Evolutionary conservation across 108 stramenopile genomes (phyloP), one percentile per base, ranked within the genome.

Genomic region (Stephanodiscus triporus): DNA sequence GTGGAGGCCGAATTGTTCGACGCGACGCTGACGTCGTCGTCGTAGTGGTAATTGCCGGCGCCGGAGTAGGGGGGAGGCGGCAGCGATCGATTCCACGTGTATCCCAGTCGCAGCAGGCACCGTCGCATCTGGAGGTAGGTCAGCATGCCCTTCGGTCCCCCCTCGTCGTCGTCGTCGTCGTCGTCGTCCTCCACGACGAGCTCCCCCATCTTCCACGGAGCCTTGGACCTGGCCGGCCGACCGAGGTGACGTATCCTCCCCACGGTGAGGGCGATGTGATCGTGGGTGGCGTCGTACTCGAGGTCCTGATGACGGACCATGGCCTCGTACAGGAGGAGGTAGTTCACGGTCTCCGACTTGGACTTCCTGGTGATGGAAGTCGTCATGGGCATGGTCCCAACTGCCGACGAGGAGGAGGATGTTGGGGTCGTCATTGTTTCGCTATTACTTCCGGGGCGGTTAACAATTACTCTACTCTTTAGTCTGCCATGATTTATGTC

Each of bases 291-390:
- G 23, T 72, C 70, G 66, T 70, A 78, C 61, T 78, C 77, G 13
- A 67, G 55, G 37, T 78, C 77, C 61, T 78, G 77, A 19, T 78
- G 77, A 2, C 77, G 70, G 7, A 78, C 77, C 77, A 78, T 78
- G 49, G 70, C 70, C 47, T 78, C 70, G 42, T 78, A 78, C 37
- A 72, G 66, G 49, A 78, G 70, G 26, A 78, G 70, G 50, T 78
- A 78, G 30, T 63, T 65, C 9, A 78, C 77, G 10, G 77, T 72
- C 55, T 78, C 77, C 24, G 77, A 78, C 61, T 78, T 78, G 40
- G 40, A 40, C 40, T 40, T 40, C 8, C 40, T 9, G 40, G 10
- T 1, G 40, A 11, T 9, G 40, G 8, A 11, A 9, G 11, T 40
- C 7, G 40, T 11, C 10, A 40, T 40, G 40, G 1, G n/a, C n/a